Conservation (phyloP, 805 yeast species). For the Tetrapisispora phaffii region DNA sequence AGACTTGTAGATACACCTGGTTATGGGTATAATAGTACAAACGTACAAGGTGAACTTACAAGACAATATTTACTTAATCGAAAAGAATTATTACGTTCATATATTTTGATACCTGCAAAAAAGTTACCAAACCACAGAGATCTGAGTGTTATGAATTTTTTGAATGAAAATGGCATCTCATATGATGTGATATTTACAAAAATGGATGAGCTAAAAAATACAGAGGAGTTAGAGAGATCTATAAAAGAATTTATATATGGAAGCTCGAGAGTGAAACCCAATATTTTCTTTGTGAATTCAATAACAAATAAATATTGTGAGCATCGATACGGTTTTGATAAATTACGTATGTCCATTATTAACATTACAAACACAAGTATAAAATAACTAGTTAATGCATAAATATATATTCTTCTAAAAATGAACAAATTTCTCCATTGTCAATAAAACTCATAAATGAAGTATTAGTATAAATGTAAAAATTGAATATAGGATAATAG, state of each 20-base stretch:
- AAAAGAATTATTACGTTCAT: slow-evolving; percentile 45
- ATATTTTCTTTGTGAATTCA: slow-evolving; percentile 45
- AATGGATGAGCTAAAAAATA: slow-evolving; percentile 44
- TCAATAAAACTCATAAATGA: background rate
- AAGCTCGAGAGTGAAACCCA: slow-evolving; percentile 35
- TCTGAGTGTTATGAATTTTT: slow-evolving; percentile 37
- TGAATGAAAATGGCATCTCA: slow-evolving; percentile 48
- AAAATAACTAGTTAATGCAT: too few relatives aligned
- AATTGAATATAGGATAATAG: background rate
- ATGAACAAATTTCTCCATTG: background rate
- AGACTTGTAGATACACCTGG: slow-evolving; percentile 84
- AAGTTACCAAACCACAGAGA: slow-evolving; percentile 56
- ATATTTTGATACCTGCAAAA: slow-evolving; percentile 49
- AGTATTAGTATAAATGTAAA: background rate
- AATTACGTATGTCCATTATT: slow-evolving; percentile 41
- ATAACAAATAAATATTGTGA: slow-evolving; percentile 26
- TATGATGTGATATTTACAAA: slow-evolving; percentile 74
- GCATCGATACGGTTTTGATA: slow-evolving; percentile 44
- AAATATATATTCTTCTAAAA: background rate
- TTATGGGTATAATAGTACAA: slow-evolving; percentile 63
- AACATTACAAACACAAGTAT: background rate
- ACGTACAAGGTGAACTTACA: slow-evolving; percentile 60
- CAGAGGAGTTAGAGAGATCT: slow-evolving; percentile 32
- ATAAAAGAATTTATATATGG: slow-evolving; percentile 32
- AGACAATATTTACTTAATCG: slow-evolving; percentile 51